Base-by-base conservation (phyloP, 371 early-diverging fungal species). In the Catenaria anguillulae region DNA sequence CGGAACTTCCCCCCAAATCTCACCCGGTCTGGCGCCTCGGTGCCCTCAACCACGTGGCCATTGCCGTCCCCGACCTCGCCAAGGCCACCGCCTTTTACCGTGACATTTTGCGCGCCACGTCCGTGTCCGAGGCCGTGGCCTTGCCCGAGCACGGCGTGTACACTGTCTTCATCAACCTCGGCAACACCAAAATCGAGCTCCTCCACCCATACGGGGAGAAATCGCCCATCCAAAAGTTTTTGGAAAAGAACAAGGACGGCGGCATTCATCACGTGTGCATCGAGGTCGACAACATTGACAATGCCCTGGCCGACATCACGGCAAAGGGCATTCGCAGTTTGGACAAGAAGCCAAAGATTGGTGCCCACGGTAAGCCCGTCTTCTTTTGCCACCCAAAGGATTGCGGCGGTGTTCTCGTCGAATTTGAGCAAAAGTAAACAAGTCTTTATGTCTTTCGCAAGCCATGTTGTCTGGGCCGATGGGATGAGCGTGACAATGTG, bases 211-310 rank as follows among this genome's bases (percentile, higher is more conserved):
- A 75, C 37, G 88, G 85, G 36, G 85, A 82, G 6, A 80, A 76
- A 62, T 77, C 79, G 34, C 89, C 89, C 26, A 89, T 89, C 55
- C 70, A 74, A 33, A 81, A 81, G 43, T 89, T 88, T 68, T 68
- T 89, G 37, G 76, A 77, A 36, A 85, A 85, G 71, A 88, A 89
- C 73, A 76, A 73, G 64, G 71, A 71, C 52, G 89, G 89, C 26
- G 88, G 88, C 23, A 84, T 88, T 65, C 89, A 87, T 5, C 89
- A 88, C 68, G 71, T 88, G 54, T 89, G 88, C 67, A 75, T 86
- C 52, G 84, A 87, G 68, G 87, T 87, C 29, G 76, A 83, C 59
- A 72, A 88, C 67, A 74, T 84, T 43, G 62, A 69, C 40, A 70
- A 66, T 35, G 84, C 85, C 6, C 75, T 88, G 34, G 68, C 70